These are phyloP conservation scores for Spathaspora passalidarum DNA, from an alignment of 805 yeast genomes.

Conservation along the genomic window DNA sequence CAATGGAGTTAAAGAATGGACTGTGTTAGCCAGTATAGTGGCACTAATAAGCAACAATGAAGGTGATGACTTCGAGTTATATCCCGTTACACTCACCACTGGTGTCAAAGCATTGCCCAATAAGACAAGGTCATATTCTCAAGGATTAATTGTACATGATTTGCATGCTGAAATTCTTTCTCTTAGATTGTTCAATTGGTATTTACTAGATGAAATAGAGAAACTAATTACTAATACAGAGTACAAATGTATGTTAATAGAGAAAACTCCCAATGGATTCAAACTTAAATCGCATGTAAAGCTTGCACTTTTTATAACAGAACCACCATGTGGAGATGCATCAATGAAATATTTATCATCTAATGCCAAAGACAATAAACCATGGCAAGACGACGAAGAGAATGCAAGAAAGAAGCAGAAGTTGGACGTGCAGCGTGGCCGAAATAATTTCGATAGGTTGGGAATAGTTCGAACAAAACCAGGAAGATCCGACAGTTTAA, in stretches of 20 bases:
- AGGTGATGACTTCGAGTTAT: constrained; percentile 10
- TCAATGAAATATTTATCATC: constrained; percentile 48
- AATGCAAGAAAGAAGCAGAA: constrained; percentile 12
- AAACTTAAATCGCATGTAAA: constrained; percentile 32
- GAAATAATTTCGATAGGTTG: constrained; percentile 50
- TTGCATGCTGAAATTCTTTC: constrained; percentile 86
- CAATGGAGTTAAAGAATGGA: constrained; percentile 75
- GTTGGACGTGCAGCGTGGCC: constrained; percentile 47
- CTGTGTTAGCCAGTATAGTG: constrained; percentile 75
- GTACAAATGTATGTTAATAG: constrained; percentile 13
- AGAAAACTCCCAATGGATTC: constrained; percentile 18
- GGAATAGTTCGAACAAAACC: constrained; percentile 90
- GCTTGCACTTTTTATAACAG: constrained; percentile 65
- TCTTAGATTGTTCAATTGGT: constrained; percentile 65
- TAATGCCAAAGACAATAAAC: constrained; percentile 11
- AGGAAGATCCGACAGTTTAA: constrained; percentile 75
- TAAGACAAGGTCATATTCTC: constrained; percentile 33
- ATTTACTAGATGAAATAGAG: constrained; percentile 48
- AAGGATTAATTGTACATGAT: constrained; percentile 77
- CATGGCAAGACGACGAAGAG: constrained; percentile 17
- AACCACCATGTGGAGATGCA: constrained; percentile 89
- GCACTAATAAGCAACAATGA: constrained; percentile 24
- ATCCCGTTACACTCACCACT: constrained; percentile 57
- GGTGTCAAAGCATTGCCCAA: constrained; percentile 83
- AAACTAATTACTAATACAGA: constrained; percentile 12